Percentiles rank a stretch among this genome's conserved stretches.
Evolutionary conservation across 2,329 filamentous ascomycete species (phyloP).

Genomic region (Hypoxylon sp.): DNA sequence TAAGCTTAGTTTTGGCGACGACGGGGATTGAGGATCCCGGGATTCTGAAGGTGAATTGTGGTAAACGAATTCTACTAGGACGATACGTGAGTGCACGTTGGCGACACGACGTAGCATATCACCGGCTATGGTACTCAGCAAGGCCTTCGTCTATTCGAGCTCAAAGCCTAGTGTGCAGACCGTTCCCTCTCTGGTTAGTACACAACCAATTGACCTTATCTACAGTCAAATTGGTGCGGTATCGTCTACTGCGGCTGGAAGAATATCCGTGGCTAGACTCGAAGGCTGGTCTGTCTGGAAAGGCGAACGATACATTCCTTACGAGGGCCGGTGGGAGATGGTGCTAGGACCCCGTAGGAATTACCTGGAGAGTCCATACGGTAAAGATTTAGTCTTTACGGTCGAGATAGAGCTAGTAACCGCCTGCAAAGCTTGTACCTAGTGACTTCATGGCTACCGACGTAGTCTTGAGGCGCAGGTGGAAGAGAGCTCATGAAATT

Average conservation of each 20-base stretch:
- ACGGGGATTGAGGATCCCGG: conserved; percentile 55
- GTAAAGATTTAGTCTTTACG: not conserved
- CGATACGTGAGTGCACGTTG: not conserved
- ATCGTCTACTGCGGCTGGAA: not conserved
- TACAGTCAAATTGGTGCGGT: not conserved
- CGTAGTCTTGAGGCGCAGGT: not conserved
- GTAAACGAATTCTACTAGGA: not conserved
- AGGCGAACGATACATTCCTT: conserved; percentile 8
- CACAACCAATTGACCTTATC: not conserved
- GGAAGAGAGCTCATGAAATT: not conserved
- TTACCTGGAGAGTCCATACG: not conserved
- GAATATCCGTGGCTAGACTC: not conserved
- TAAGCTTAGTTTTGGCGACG: conserved; percentile 77
- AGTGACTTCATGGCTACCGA: not conserved
- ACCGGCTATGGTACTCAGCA: not conserved
- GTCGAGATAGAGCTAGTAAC: not conserved
- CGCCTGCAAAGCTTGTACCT: not conserved
- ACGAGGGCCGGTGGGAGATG: not conserved
- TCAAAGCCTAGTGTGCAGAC: not conserved
- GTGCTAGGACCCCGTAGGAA: not conserved
- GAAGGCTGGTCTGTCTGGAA: not conserved
- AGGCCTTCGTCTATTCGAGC: not conserved
- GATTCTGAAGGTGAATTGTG: not conserved
- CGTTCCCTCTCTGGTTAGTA: not conserved
- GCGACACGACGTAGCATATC: too few species aligned